Base-by-base conservation (phyloP, 352 stramenopile species). In the Pythium brachiatum region DNA sequence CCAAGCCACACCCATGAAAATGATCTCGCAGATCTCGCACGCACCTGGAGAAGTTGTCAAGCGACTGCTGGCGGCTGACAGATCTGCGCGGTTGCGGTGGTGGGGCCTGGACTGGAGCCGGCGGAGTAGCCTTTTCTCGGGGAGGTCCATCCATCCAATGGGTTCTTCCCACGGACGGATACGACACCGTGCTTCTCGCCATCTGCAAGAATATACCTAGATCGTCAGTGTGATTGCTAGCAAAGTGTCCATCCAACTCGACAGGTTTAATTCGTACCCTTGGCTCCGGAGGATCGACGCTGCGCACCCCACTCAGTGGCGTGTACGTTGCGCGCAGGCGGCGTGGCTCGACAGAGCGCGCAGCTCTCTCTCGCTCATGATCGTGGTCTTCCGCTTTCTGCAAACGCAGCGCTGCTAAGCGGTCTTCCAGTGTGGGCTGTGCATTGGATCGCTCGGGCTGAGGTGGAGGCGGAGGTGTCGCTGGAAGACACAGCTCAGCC, bases 31-130 rank as follows among this genome's bases (percentile, higher is more conserved):
- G n/a, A n/a, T n/a, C n/a, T n/a, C n/a, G n/a, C 29, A 47, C 58
- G 34, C 67, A 91, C 81, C 79, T 89, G 9, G 78, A 79, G 18
- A 91, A 61, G 41, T 83, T 74, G 12, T 89, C 75, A 58, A 79
- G 66, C 1, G 82, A 91, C 26, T 73, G 64, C 60, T 86, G 79
- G 2, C 79, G 72, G 54, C 65, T 86, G 18, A 83, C 54, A 38
- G 72, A 38, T 26, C 36, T 26, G 8, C 57, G 57, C 63, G 57
- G 61, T 60, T 36, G 59, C 57, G 20, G 5, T 3, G 41, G n/a
- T 16, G n/a, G 41, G 8, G 20, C 7, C 3, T 20, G 41, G 13
- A 9, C 5, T 34, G 47, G 27, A 34, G 47, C 23, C 25, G 25
- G 21, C 43, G 32, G 58, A 60, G 44, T 25, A 48, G 53, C 46